These are phyloP conservation scores for Chalara sp. DNA, from an alignment of 2,329 filamentous ascomycete genomes.

Conservation along the genomic window DNA sequence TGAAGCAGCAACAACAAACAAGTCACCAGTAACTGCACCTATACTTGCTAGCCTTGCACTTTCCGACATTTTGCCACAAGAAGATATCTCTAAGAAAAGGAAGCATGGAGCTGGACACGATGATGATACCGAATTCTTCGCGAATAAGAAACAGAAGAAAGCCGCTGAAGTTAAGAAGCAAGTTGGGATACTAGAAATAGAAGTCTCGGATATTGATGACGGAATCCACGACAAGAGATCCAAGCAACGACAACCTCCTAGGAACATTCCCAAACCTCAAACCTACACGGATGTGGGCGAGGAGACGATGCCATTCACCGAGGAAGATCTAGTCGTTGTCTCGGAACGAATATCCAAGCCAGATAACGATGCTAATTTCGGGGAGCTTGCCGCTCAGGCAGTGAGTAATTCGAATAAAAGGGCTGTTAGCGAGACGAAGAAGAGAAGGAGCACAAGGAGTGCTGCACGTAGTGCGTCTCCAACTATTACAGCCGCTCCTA, in stretches of 20 bases:
- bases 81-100: conserved; percentile 16
- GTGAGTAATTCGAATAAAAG: conserved; percentile 12
- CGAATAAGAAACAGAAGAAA: conserved; percentile 18
- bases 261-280: conserved; percentile 13
- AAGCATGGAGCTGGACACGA: conserved; percentile 13
- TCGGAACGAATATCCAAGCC: background rate
- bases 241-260: conserved; percentile 14
- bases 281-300: conserved; percentile 20
- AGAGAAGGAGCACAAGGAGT: background rate
- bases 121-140: conserved; percentile 21
- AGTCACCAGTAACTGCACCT: conserved; percentile 1
- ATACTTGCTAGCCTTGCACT: conserved; percentile 16
- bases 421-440: background rate
- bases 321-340: conserved; percentile 12
- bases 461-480: background rate
- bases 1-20: background rate
- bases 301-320: conserved; percentile 17
- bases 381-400: conserved; percentile 18
- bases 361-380: conserved; percentile 5
- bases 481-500: background rate
- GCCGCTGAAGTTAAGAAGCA: conserved; percentile 8
- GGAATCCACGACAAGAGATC: conserved; percentile 2
- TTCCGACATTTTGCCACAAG: conserved; percentile 17
- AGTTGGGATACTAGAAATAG: conserved; percentile 1
- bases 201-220: background rate